Evolutionary conservation across 2,329 filamentous ascomycete genomes (phyloP).

Genomic region (Stagonosporopsis cucurbitacearum): DNA sequence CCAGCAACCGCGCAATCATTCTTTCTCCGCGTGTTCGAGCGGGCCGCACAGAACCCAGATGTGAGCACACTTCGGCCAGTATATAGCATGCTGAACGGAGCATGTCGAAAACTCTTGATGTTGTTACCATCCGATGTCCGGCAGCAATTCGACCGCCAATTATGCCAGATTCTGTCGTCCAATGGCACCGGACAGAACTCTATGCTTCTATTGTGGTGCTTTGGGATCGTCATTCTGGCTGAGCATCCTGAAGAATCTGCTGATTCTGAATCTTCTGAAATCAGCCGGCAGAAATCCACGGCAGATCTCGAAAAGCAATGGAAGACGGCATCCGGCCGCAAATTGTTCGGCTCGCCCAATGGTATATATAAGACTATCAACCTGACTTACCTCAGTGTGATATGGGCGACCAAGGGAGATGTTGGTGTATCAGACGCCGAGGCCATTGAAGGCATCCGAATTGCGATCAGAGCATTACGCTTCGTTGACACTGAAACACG

Average conservation of each 20-base stretch:
- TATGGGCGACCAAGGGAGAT: conserved; percentile 37
- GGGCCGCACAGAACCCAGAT: conserved; percentile 31
- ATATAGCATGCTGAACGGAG: conserved; percentile 45
- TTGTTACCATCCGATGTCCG: conserved; percentile 31
- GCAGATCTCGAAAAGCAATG: conserved; percentile 27
- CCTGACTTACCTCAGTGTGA: conserved; percentile 39
- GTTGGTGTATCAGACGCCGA: conserved; percentile 34
- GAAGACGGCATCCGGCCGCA: conserved; percentile 40
- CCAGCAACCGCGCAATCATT: conserved; percentile 45
- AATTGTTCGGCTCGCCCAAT: conserved; percentile 38
- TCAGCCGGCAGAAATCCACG: conserved; percentile 10
- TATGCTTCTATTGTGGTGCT: conserved; percentile 43
- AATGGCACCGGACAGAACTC: conserved; percentile 30
- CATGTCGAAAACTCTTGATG: conserved; percentile 39
- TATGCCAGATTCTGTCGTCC: conserved; percentile 38
- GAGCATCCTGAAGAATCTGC: conserved; percentile 29
- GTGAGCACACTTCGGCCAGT: conserved; percentile 36
- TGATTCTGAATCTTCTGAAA: not conserved
- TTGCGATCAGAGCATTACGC: conserved; percentile 38
- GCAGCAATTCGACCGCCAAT: conserved; percentile 36
- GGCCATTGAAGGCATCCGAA: conserved; percentile 41
- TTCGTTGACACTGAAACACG: conserved; percentile 30
- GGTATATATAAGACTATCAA: conserved; percentile 39
- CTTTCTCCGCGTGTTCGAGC: conserved; percentile 43
- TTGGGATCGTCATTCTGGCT: conserved; percentile 39